Evolutionary conservation across 2,329 filamentous ascomycete genomes (phyloP), one percentile per base, ranked within the genome.

Genomic region (Rhynchosporium graminicola): DNA sequence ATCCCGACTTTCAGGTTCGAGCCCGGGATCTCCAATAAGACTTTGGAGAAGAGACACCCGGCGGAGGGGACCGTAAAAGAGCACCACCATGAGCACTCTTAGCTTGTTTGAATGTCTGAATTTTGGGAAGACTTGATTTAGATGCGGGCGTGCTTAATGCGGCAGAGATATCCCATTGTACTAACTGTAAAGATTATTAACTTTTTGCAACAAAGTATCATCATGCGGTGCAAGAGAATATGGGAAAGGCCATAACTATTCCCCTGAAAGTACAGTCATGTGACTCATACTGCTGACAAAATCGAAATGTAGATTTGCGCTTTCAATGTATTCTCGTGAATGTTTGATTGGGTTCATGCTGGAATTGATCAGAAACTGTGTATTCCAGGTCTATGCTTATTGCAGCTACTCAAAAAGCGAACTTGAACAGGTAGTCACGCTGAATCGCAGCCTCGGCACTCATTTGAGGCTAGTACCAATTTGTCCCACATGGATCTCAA

Each of bases 1-100:
- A 87, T 99, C n/a, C 95, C 95, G 36, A 50, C 20, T n/a, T 40
- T 59, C 7, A 51, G 29, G 26, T 10, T 51, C 4, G 28, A 51
- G 9, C 12, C 38, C 28, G 68, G 64, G 9, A 61, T 65, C n/a
- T 66, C 67, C 9, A 63, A 69, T 33, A 28, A 61, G 4, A 61
- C 59, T 15, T 20, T 66, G 47, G 64, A 65, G 58, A 69, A 67
- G 59, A 55, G 63, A 51, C 66, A 69, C 62, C 62, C 65, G 4
- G 50, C 33, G n/a, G 55, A 59, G 33, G 60, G 60, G 13, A 50
- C 60, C 26, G 47, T 59, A 48, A 42, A 36, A 36, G 54, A 62
- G 42, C 36, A 51, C 5, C 33, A 10, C 33, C 33, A 36, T 10
- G 33, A 36, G 33, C 33, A 36, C 33, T 36, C 33, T 36, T 36